Base-by-base conservation (phyloP, 495 filamentous ascomycete genomes). In the Hyaloscypha bicolor region DNA sequence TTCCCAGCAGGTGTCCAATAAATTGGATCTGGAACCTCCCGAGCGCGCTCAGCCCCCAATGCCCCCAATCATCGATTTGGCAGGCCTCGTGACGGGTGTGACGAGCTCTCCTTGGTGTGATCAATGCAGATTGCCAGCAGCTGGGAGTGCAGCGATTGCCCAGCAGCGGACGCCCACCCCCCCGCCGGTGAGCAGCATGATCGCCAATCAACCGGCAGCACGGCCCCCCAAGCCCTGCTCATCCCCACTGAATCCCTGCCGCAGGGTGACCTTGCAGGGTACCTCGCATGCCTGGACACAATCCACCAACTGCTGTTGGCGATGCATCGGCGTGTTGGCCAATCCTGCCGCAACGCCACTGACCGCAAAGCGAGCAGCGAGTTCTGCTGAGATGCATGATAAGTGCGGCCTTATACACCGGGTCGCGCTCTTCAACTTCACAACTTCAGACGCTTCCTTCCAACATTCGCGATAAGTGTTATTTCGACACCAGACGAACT, bases 141-240 rank as follows among this genome's bases (percentile, higher is more conserved):
- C 14, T 37, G 62, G 31, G 1, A 56, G 62, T 12, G 35, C 35
- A 37, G 12, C 12, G 8, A 29, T 56, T 12, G 29, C 33, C 22
- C 35, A 16, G 55, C 33, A 31, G 22, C 32, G 53, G 48, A 21
- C 55, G n/a, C 33, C 33, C 55, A 45, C 5, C 9, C 30, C 25
- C 16, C 42, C 16, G 9, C 42, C 16, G 3, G 9, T 58, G 29
- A 60, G 11, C 65, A 48, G 8, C 4, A 32, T 0, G 65, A 67
- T 67, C 65, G 65, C 65, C 65, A 67, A 67, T 67, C 65, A 67
- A 16, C 45, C 65, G 58, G 21, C 51, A 39, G 58, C 58, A 67
- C 57, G 51, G 57, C n/a, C 63, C 39, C 35, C 14, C 30, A 37
- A 39, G 12, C 22, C 56, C 32, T 31, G 42, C 16, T 3, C n/a